Base-by-base conservation (phyloP, 208 protist species). In the Trypanosomatidae sp. region DNA sequence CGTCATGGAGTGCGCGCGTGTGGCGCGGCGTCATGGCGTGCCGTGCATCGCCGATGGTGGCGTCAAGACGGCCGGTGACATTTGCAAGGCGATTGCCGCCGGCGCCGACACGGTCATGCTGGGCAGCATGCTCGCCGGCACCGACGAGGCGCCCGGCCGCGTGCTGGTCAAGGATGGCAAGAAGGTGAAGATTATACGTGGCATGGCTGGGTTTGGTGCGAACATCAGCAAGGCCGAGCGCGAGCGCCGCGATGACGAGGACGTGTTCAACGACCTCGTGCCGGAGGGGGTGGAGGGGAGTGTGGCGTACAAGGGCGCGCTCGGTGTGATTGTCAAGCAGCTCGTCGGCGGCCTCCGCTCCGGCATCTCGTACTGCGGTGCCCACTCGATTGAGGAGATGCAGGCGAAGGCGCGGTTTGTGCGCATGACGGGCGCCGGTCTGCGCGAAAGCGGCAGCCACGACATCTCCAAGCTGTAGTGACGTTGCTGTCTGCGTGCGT, bases 1-100 rank as follows among this genome's bases (percentile, higher is more conserved):
- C 4, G 76, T 95, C 30, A 72, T 82, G 61, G 63, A 78, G 18
- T 87, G 77, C 53, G 51, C 65, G 4, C 61, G 71, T 13, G 67
- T 83, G 21, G 83, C 84, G 13, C 57, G 63, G 13, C 23, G 65
- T 46, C n/a, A 76, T 50, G 66, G 67, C 39, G 63, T 93, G 13
- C 85, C 85, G 4, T 74, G 79, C 66, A 95, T 95, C 47, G 81
- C 88, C 26, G 88, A 95, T 58, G 88, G 88, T 25, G 88, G 88
- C 13, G 58, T 93, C 22, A 76, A 82, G 46, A 72, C 53, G 26
- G 55, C 74, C 1, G 82, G 83, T 1, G 88, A 95, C 43, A 86
- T 95, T 41, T 71, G 71, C 62, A 88, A 91, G 45, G 88, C 88
- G 28, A 84, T 95, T 48, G 88, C 80, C 2, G 83, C 83, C 4